Evolutionary conservation across 306 rosid species (phyloP).

Genomic region (Corylus heterophylla): DNA sequence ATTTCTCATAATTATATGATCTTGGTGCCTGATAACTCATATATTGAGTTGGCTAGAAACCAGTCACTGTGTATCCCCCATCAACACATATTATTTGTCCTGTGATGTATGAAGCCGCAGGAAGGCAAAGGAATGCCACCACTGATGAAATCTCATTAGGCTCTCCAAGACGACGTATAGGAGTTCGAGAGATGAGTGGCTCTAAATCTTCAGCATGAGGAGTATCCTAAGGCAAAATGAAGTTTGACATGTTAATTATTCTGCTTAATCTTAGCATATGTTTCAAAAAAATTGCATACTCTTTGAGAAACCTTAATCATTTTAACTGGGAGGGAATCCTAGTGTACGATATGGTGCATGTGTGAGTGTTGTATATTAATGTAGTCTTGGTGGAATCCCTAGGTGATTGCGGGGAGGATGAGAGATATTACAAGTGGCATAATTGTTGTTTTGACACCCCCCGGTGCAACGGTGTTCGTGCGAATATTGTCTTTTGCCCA

Average conservation of each 20-base stretch:
- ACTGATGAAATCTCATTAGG: constrained; percentile 51
- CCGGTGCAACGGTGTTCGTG: constrained; percentile 56
- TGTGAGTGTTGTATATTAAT: no score
- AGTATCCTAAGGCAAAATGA: neutral
- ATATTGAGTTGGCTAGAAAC: neutral
- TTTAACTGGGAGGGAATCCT: no score
- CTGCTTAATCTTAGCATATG: no score
- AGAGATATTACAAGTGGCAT: neutral
- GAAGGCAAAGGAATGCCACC: constrained; percentile 67
- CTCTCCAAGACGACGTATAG: constrained; percentile 37
- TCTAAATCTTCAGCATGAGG: no score
- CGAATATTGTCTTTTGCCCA: constrained; percentile 75
- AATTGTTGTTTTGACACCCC: constrained; percentile 25
- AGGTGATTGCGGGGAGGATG: neutral
- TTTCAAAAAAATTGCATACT: no score
- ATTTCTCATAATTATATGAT: no score
- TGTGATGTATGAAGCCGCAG: constrained; percentile 57
- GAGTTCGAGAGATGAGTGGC: constrained; percentile 19
- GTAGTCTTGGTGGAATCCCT: no score
- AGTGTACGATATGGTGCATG: no score
- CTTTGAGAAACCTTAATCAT: no score
- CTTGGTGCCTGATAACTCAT: neutral
- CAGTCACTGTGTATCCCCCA: constrained; percentile 53
- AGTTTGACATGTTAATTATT: neutral
- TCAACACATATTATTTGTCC: constrained; percentile 53